Evolutionary conservation across 78 protist species (phyloP), one percentile per base, ranked within the genome.

Genomic region (Dictyostelium purpureum): DNA sequence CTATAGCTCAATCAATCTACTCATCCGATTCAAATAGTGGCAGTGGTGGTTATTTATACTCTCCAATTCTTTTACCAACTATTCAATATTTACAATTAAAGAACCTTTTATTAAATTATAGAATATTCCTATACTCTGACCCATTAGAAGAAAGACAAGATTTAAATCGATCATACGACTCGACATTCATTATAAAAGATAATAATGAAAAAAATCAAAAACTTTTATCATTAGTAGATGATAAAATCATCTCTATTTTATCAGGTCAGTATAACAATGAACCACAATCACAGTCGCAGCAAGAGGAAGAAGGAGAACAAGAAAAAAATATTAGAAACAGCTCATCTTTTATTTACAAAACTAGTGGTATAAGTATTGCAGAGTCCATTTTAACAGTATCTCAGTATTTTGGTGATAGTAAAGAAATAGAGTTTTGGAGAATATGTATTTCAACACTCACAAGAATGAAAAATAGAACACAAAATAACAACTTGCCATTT

Each of bases 371-470:
- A 2, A 2, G 80, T 57, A 40, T 35, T 2, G 51, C 92, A 6
- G 92, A 85, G 35, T 24, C 51, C 12, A 40, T n/a, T 61, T 69
- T 85, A 21, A 37, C 52, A 7, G 37, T 85, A 12, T 45, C 92
- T 16, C 92, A 85, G 19, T 85, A 42, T 70, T 85, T 85, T 85
- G 92, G 92, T n/a, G 92, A 85, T 42, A n/a, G 40, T 12, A 63
- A 73, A 42, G 67, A 57, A 42, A 73, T 73, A 1, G 70, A 73
- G 18, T 85, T 85, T 43, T 85, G 92, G 92, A 51, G 92, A 85
- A 26, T 85, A 33, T 71, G 43, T 2, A 56, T 73, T 49, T 37
- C 47, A 21, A n/a, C 77, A 4, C 51, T 82, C 1, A n/a, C 54
- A 28, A 71, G 45, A 71, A 51, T 51, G 18, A 35, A 75, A 75